phyloP scores from a whole-genome alignment of 2,329 filamentous ascomycete genomes.

The Phialemonium atrogriseum region DNA sequence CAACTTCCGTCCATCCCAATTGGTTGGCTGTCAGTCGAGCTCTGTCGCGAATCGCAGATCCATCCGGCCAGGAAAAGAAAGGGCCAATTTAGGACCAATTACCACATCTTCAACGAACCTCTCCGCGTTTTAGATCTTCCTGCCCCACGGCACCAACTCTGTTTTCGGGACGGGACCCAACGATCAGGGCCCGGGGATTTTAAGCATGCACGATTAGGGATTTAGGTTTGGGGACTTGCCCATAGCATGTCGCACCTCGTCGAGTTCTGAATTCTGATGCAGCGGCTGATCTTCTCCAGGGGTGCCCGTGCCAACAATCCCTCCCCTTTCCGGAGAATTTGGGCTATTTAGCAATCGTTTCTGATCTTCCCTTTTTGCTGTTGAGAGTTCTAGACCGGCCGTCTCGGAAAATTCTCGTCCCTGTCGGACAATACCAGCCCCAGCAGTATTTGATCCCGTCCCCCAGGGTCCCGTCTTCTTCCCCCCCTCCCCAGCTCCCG shows the following conservation, averaged over 20 bases:
- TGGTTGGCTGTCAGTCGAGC: background rate
- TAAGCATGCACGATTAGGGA: no score
- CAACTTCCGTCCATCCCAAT: background rate
- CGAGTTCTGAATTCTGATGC: no score
- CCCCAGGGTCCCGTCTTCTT: no score
- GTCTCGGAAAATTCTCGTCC: constrained; percentile 1
- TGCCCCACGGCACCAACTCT: background rate
- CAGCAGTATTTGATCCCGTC: no score
- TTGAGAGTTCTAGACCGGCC: background rate
- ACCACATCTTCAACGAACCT: no score
- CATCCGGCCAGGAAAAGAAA: constrained; percentile 1
- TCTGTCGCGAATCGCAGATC: background rate
- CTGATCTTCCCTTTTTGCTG: background rate
- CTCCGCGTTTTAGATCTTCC: no score
- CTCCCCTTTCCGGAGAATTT: background rate
- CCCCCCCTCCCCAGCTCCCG: no score
- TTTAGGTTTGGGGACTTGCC: no score
- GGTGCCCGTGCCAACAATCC: constrained; percentile 1
- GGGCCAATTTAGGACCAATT: no score
- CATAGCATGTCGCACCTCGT: no score
- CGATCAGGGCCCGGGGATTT: background rate
- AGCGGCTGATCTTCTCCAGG: background rate
- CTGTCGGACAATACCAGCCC: constrained; percentile 1
- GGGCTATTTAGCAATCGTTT: background rate
- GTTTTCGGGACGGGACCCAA: background rate